These are phyloP conservation scores for Neopestalotiopsis sp. DNA, from an alignment of 2,329 filamentous ascomycete genomes.

Conservation along the genomic window DNA sequence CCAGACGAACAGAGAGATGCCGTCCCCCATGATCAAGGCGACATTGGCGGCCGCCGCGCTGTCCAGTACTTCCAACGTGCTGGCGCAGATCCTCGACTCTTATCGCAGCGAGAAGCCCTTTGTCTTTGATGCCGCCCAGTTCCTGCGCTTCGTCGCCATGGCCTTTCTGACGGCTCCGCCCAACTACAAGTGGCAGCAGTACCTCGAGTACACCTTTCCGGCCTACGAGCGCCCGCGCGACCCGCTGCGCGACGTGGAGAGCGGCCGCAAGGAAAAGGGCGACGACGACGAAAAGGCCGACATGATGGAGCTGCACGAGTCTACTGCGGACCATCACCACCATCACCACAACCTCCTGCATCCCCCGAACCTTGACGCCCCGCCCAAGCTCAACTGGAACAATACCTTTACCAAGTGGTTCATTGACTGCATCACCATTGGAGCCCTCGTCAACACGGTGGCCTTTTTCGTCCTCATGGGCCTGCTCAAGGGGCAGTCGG, in stretches of 20 bases:
- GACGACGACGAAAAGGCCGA: constrained; percentile 33
- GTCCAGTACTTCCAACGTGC: constrained; percentile 57
- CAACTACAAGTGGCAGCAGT: constrained; percentile 63
- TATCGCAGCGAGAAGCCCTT: constrained; percentile 48
- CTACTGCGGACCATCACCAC: constrained; percentile 24
- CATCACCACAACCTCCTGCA: constrained; percentile 16
- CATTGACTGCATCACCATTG: constrained; percentile 53
- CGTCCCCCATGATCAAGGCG: constrained; percentile 55
- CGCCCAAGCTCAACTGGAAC: constrained; percentile 41
- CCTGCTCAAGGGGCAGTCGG: constrained; percentile 45
- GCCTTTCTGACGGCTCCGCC: constrained; percentile 59
- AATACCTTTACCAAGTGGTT: constrained; percentile 56
- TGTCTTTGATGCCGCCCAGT: constrained; percentile 49
- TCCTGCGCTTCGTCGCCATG: constrained; percentile 59
- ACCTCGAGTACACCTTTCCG: constrained; percentile 58
- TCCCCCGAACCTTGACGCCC: neutral
- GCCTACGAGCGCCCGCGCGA: constrained; percentile 39
- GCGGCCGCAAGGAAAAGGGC: constrained; percentile 25
- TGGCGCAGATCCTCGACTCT: constrained; percentile 58
- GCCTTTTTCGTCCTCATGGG: constrained; percentile 55
- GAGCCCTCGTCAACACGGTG: constrained; percentile 50
- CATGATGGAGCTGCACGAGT: neutral
- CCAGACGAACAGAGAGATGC: constrained; percentile 39
- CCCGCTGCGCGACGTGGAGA: constrained; percentile 32
- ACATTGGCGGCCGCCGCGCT: constrained; percentile 58